Percentiles rank a stretch among this genome's conserved stretches.
phyloP scores from a whole-genome alignment of 257 asterid species.

The Ajuga chamaepitys region DNA sequence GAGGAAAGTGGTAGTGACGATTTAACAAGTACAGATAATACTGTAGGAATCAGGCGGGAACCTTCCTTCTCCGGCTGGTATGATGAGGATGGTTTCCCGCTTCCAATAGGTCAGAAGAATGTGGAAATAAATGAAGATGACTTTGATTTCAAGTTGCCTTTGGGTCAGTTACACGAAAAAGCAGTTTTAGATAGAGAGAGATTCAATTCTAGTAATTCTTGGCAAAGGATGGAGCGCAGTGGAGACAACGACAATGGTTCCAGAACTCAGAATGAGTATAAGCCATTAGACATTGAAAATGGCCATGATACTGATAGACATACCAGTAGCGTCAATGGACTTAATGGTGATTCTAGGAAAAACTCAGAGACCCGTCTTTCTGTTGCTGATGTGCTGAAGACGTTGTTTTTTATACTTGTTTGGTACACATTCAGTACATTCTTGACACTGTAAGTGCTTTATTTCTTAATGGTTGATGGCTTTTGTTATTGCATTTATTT shows the following conservation, averaged over 20 bases:
- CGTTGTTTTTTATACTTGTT: slow-evolving; percentile 66
- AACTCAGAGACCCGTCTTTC: slow-evolving; percentile 33
- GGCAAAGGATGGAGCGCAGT: slow-evolving; percentile 44
- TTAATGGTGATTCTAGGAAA: slow-evolving; percentile 12
- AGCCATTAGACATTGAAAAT: slow-evolving; percentile 64
- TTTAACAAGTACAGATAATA: slow-evolving; percentile 11
- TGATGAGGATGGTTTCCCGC: slow-evolving; percentile 46
- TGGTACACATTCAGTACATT: slow-evolving; percentile 98
- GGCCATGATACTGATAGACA: slow-evolving; percentile 19
- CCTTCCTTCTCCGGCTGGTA: slow-evolving; percentile 75
- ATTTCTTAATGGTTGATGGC: not conserved
- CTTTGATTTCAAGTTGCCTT: slow-evolving; percentile 44
- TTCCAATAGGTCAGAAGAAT: slow-evolving; percentile 25
- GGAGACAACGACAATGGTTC: slow-evolving; percentile 24
- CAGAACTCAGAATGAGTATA: slow-evolving; percentile 33
- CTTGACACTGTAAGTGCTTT: slow-evolving; percentile 71
- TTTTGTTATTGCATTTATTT: not conserved
- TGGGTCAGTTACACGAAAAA: slow-evolving; percentile 16
- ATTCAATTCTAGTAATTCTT: slow-evolving; percentile 13
- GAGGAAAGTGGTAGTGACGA: slow-evolving; percentile 29
- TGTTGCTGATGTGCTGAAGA: slow-evolving; percentile 66
- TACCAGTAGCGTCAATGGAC: slow-evolving; percentile 14
- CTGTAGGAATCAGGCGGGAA: slow-evolving; percentile 37
- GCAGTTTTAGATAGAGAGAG: slow-evolving; percentile 30
- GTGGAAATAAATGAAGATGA: slow-evolving; percentile 25